Conservation (phyloP, 257 asterid species). For the Nicotiana tabacum region DNA sequence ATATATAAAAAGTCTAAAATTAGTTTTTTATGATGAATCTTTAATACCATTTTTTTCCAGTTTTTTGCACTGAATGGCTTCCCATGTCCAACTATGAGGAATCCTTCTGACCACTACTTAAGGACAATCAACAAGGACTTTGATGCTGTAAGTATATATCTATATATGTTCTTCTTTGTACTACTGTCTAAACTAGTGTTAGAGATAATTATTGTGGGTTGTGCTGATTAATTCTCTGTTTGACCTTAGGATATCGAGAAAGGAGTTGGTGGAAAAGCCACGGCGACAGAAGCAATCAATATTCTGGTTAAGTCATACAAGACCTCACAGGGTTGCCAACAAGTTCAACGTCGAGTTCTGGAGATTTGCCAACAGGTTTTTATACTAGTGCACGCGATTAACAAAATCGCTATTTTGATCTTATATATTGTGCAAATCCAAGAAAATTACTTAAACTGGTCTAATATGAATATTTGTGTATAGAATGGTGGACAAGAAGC, state of each 20-base stretch:
- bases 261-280: constrained; percentile 29
- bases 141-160: constrained; percentile 28
- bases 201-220: no score
- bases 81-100: constrained; percentile 57
- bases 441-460: neutral
- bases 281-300: constrained; percentile 35
- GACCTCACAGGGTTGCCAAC: constrained; percentile 32
- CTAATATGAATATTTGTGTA: neutral
- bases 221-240: neutral
- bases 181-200: no score
- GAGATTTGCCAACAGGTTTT: constrained; percentile 36
- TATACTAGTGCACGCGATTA: neutral
- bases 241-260: constrained; percentile 47
- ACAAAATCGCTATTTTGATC: no score
- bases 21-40: neutral
- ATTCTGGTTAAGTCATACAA: constrained; percentile 42
- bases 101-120: constrained; percentile 61
- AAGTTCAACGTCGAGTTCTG: constrained; percentile 31
- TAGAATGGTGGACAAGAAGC: constrained; percentile 25
- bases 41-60: constrained; percentile 11
- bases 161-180: no score
- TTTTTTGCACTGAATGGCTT: constrained; percentile 50
- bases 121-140: constrained; percentile 60
- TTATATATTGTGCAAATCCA: neutral
- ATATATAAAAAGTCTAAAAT: no score